Conservation (phyloP, 495 filamentous ascomycete species). For the Penicillium paxilli region DNA sequence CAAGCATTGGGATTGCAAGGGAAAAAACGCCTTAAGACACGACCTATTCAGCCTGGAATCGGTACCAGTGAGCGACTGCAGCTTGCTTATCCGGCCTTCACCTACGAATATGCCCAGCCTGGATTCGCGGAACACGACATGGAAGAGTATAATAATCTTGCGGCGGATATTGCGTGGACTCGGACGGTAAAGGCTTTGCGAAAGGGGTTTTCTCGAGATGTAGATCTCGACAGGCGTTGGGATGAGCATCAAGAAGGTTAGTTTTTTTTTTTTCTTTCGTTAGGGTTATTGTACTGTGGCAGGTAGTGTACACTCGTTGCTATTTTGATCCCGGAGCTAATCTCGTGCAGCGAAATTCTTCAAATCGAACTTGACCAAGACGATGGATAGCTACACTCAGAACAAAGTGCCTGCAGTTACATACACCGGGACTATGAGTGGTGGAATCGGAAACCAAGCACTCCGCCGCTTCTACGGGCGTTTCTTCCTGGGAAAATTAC, state of each 20-base stretch:
- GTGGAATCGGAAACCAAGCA: constrained; percentile 67
- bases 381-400: constrained; percentile 54
- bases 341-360: constrained; percentile 45
- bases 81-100: constrained; percentile 42
- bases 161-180: constrained; percentile 55
- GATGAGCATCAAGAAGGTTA: constrained; percentile 62
- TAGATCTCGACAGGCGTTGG: constrained; percentile 58
- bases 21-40: constrained; percentile 50
- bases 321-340: too few species aligned
- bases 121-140: constrained; percentile 61
- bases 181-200: constrained; percentile 50
- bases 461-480: constrained; percentile 73
- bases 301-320: too few species aligned
- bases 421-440: constrained; percentile 60
- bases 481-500: constrained; percentile 71
- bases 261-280: too few species aligned
- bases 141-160: constrained; percentile 52
- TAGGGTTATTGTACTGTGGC: too few species aligned
- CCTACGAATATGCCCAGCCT: constrained; percentile 45
- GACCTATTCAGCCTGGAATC: constrained; percentile 51
- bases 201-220: constrained; percentile 59
- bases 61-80: constrained; percentile 52
- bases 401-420: constrained; percentile 56
- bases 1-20: constrained; percentile 66
- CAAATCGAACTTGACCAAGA: constrained; percentile 39